Evolutionary conservation across 129 eudicot genomes (phyloP), one percentile per base, ranked within the genome.

Genomic region (Saposhnikovia divaricata): DNA sequence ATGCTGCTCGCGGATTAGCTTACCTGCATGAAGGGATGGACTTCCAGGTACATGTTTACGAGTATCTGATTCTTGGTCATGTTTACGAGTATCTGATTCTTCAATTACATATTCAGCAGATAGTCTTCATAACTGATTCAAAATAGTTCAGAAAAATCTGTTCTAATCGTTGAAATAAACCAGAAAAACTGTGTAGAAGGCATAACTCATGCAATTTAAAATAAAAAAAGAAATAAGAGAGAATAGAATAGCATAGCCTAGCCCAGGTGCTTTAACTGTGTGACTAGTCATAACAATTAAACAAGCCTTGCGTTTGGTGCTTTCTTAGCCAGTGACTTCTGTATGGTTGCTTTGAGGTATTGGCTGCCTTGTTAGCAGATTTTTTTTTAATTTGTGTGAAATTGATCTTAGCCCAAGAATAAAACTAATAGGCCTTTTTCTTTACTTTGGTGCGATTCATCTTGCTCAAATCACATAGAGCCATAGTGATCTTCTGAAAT

Each of bases 1-100:
- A 90, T 86, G 93, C 97, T 82, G 97, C 97, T 74, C 85, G 87
- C 34, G 97, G 97, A 76, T 74, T 92, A 75, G 89, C 93, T 48
- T 92, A 92, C 87, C 93, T 92, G 80, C 97, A 92, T 42, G 91
- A 92, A 83, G 97, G 90, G 82, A 90, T 90, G 97, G 93, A 92
- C 34, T 88, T 88, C 86, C 97, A 92, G 97, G 97, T 92, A 84
- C 50, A 1, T 68, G 31, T 34, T 15, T 68, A 13, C 10, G 2
- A 31, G 42, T 5, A 31, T 31, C 73, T 31, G 42, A 68, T 68
- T 68, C 73, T 68, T 43, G n/a, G n/a, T n/a, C 50, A 1, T 68
- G 31, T 34, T 15, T 68, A 13, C 10, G 2, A 31, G 42, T 5
- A 31, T 31, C 73, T 31, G 42, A 68, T 68, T 68, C 73, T 68